phyloP scores from a whole-genome alignment of 106 monocot species.

The Phalaenopsis equestris region DNA sequence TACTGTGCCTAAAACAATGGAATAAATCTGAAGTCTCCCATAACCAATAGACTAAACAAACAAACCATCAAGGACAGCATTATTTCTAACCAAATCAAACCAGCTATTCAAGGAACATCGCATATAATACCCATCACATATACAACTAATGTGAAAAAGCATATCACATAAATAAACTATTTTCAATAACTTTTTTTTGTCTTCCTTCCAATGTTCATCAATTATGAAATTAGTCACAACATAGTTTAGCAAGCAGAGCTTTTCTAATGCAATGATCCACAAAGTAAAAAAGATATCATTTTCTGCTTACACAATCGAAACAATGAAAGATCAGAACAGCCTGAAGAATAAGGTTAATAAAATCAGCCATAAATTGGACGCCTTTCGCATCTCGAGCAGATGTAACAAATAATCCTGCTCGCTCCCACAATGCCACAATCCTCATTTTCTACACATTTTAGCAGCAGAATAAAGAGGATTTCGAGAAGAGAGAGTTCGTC shows the following conservation, averaged over 20 bases:
- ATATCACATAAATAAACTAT: too few relatives aligned
- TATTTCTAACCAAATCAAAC: too few relatives aligned
- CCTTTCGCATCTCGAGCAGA: neutral
- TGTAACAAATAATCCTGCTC: neutral
- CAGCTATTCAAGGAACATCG: too few relatives aligned
- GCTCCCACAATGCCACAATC: neutral
- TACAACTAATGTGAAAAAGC: too few relatives aligned
- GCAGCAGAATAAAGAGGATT: neutral
- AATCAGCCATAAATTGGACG: neutral
- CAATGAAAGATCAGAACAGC: neutral
- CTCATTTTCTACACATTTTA: neutral
- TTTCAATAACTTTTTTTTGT: too few relatives aligned
- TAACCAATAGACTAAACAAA: too few relatives aligned
- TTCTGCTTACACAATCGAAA: neutral
- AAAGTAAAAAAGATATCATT: neutral
- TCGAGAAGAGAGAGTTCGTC: neutral
- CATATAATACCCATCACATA: too few relatives aligned
- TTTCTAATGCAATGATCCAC: neutral
- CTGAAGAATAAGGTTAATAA: neutral
- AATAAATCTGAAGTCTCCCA: too few relatives aligned
- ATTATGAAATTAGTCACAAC: neutral
- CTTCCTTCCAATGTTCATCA: neutral
- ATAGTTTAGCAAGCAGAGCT: neutral
- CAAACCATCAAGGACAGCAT: too few relatives aligned
- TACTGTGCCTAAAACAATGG: too few relatives aligned